phyloP scores from a whole-genome alignment of 78 protist species.

The Cavenderia fasciculata region DNA sequence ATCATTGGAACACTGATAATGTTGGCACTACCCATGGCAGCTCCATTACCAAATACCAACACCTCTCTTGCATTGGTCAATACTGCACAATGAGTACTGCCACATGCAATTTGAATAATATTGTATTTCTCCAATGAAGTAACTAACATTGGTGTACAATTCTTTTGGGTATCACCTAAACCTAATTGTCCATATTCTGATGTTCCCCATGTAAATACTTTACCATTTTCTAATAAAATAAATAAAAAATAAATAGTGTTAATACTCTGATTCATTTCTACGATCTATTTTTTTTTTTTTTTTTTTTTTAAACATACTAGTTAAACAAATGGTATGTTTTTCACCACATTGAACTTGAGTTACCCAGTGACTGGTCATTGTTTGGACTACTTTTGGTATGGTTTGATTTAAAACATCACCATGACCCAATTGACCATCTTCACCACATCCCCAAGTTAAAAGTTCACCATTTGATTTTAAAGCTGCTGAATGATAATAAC shows the following conservation, averaged over 20 bases:
- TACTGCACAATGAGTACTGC: constrained; percentile 46
- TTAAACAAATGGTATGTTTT: constrained; percentile 59
- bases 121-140: constrained; percentile 32
- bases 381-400: constrained; percentile 20
- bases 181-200: constrained; percentile 73
- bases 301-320: constrained; percentile 18
- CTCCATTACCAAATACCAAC: constrained; percentile 58
- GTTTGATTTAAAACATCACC: constrained; percentile 12
- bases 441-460: constrained; percentile 68
- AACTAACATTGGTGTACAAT: constrained; percentile 42
- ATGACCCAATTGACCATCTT: constrained; percentile 67
- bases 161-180: constrained; percentile 26
- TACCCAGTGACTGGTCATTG: constrained; percentile 11
- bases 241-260: background rate
- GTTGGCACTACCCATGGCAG: constrained; percentile 41
- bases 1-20: constrained; percentile 13
- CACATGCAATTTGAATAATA: constrained; percentile 40
- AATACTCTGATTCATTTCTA: no score
- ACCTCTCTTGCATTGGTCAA: constrained; percentile 34
- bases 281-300: no score
- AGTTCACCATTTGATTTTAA: constrained; percentile 49
- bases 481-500: constrained; percentile 64
- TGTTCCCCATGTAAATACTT: constrained; percentile 57
- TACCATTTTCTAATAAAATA: constrained; percentile 29
- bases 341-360: constrained; percentile 74